Base-by-base conservation (phyloP, 108 stramenopile genomes). In the Mediolabrus comicus region DNA sequence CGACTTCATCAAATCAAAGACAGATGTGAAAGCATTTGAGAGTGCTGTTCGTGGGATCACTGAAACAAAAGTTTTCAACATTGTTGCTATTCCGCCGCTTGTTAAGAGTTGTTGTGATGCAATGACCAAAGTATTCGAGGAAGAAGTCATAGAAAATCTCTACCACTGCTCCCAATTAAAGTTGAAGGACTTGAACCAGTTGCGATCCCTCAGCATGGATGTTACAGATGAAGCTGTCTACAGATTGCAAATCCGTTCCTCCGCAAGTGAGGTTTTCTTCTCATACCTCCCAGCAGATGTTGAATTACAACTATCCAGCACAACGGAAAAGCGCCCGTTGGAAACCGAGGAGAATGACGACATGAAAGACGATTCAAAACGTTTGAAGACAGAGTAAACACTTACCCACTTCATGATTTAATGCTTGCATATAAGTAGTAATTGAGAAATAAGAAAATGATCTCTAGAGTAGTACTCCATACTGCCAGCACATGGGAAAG, bases 11-110 rank as follows among this genome's bases (percentile, higher is more conserved):
- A 14, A 17, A 4, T 73, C 69, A 29, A 68, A 81, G 39, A 65
- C 79, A n/a, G 77, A 75, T 27, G 24, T 59, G 4, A 86, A 82
- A 58, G 75, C 67, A 3, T 94, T 83, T 35, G 90, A 94, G 57
- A 41, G 77, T 4, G 67, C 75, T 7, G 84, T 84, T 55, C 86
- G 86, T 9, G 75, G 78, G 49, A 52, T 84, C 0, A 59, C 78
- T 9, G 79, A 80, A 26, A 75, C 65, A 28, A 61, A 65, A 6
- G 83, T 80, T 12, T 72, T 81, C 54, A 65, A 84, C 34, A 65
- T 89, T 54, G 75, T 83, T 49, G 84, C 84, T 3, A 65, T 94
- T 31, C 90, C 90, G n/a, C 75, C 68, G 51, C 68, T 94, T 35
- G 76, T 90, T 1, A 79, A 88, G 57, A 53, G 82, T 63, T 91